Percentiles rank a stretch among this genome's conserved stretches.
Conservation (phyloP, 164 flowering plant genomes). For the Tetrastigma voinierianum region DNA sequence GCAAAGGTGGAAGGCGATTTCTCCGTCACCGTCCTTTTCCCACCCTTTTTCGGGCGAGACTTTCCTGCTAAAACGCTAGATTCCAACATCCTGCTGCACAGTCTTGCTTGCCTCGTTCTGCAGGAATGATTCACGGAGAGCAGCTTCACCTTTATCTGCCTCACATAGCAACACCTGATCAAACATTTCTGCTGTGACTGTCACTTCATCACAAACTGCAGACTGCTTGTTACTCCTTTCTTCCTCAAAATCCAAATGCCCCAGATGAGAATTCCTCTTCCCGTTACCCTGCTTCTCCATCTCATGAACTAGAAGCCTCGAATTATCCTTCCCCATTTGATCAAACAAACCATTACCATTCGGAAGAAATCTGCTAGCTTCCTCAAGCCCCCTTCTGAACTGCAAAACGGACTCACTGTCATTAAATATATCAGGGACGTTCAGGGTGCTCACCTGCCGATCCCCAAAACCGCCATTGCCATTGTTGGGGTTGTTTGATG, state of each 20-base stretch:
- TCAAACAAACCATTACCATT: slow-evolving; percentile 16
- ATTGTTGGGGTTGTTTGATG: slow-evolving; percentile 22
- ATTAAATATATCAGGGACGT: slow-evolving; percentile 17
- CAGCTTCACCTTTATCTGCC: slow-evolving; percentile 21
- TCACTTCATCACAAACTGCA: slow-evolving; percentile 26
- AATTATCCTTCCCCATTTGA: slow-evolving; percentile 20
- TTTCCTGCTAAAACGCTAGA: slow-evolving; percentile 14
- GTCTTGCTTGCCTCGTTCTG: slow-evolving; percentile 14
- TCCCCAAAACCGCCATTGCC: slow-evolving; percentile 23
- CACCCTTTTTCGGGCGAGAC: slow-evolving; percentile 17
- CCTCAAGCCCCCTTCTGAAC: slow-evolving; percentile 37
- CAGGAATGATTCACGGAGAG: slow-evolving; percentile 24
- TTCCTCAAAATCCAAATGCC: slow-evolving; percentile 22
- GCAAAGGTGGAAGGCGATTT: too few relatives aligned
- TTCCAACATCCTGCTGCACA: slow-evolving; percentile 8
- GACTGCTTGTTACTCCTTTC: slow-evolving; percentile 29
- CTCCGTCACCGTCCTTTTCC: slow-evolving; percentile 14
- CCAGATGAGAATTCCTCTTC: slow-evolving; percentile 20
- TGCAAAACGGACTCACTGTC: slow-evolving; percentile 27
- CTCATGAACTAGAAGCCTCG: slow-evolving; percentile 12
- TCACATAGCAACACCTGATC: slow-evolving; percentile 27
- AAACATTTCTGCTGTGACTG: slow-evolving; percentile 23
- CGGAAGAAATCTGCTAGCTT: slow-evolving; percentile 48
- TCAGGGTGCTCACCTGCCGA: slow-evolving; percentile 30
- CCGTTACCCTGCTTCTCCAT: slow-evolving; percentile 22